Percentiles rank a stretch among this genome's conserved stretches.
These are phyloP conservation scores for Mortierella sp. DNA, from an alignment of 371 early-diverging fungal genomes.

Conservation along the genomic window DNA sequence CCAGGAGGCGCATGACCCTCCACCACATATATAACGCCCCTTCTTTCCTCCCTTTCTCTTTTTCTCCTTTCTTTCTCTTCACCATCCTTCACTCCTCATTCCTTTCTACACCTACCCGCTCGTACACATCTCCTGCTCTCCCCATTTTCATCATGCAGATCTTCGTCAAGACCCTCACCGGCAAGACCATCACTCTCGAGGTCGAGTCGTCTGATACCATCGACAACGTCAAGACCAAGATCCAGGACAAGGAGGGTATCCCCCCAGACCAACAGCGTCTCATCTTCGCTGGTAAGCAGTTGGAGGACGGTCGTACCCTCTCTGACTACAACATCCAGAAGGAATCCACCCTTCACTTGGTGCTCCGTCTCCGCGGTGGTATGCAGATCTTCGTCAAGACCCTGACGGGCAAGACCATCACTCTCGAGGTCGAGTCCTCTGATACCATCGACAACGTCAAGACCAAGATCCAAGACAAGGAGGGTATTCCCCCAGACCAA, in stretches of 20 bases:
- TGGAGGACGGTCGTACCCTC: conserved; percentile 96
- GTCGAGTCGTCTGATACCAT: conserved; percentile 97
- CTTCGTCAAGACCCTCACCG: conserved; percentile 98
- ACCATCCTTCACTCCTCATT: not conserved
- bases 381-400: conserved; percentile 97
- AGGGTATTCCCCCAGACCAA: conserved; percentile 75
- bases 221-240: conserved; percentile 97
- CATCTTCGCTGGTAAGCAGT: conserved; percentile 85
- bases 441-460: conserved; percentile 90
- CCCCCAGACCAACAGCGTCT: conserved; percentile 81
- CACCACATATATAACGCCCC: not conserved
- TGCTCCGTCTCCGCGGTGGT: conserved; percentile 84
- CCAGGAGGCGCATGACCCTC: conserved; percentile 5
- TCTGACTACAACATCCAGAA: conserved; percentile 91
- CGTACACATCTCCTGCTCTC: not conserved
- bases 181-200: conserved; percentile 98
- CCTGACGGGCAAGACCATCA: conserved; percentile 97
- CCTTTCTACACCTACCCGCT: not conserved
- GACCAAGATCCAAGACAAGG: conserved; percentile 97
- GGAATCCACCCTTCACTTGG: conserved; percentile 97
- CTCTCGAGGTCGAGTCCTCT: conserved; percentile 91
- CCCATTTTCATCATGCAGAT: conserved; percentile 81
- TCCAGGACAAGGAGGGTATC: conserved; percentile 98
- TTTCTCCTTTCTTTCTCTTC: conserved; percentile 2
- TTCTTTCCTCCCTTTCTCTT: not conserved